These are phyloP conservation scores for Primulina tabacum DNA, from an alignment of 257 asterid genomes.

Conservation along the genomic window DNA sequence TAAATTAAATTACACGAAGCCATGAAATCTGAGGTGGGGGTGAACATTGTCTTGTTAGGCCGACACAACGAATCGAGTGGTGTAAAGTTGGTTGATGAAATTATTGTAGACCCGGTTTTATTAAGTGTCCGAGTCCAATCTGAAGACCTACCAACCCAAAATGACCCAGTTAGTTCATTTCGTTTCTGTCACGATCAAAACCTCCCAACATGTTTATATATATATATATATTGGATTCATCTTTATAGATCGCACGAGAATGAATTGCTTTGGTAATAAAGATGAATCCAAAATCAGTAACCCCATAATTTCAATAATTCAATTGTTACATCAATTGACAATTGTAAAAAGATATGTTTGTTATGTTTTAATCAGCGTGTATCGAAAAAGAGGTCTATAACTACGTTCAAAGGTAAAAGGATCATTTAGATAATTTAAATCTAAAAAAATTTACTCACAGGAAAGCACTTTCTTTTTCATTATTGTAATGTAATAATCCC, in stretches of 20 bases:
- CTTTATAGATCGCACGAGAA: no score
- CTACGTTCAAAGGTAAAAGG: not conserved
- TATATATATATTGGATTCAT: no score
- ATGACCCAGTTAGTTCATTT: not conserved
- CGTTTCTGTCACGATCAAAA: no score
- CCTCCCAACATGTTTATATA: no score
- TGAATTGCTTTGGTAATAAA: no score
- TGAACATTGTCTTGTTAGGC: not conserved
- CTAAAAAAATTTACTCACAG: not conserved
- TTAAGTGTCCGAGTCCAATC: not conserved
- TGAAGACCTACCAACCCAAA: not conserved
- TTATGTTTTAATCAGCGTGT: no score
- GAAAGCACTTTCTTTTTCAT: no score
- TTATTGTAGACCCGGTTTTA: not conserved
- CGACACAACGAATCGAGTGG: not conserved
- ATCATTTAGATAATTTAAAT: no score
- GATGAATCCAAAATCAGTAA: no score
- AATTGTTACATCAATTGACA: not conserved
- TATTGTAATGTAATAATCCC: not conserved
- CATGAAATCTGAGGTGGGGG: not conserved
- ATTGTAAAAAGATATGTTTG: no score
- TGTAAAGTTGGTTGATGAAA: not conserved
- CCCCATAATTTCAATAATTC: no score
- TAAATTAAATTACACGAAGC: not conserved
- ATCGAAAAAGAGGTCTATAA: no score